Evolutionary conservation across 768 basidiomycete species (phyloP).

Genomic region (Amanita rubescens): DNA sequence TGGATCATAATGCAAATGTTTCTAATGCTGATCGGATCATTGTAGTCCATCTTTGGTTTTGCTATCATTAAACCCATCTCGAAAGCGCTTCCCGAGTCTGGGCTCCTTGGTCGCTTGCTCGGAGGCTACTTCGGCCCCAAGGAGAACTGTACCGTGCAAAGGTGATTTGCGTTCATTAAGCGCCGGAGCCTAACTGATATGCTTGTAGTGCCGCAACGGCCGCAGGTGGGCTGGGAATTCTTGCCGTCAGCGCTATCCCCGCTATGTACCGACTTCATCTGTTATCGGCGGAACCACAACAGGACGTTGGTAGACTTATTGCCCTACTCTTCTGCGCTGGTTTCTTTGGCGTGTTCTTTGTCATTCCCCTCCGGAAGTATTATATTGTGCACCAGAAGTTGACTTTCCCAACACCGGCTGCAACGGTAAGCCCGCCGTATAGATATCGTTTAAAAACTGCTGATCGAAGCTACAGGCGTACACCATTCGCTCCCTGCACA

Average conservation of each 20-base stretch:
- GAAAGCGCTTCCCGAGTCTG: conserved; percentile 38
- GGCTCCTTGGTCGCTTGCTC: conserved; percentile 34
- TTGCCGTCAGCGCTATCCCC: conserved; percentile 53
- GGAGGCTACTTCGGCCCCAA: conserved; percentile 56
- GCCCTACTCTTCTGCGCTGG: conserved; percentile 45
- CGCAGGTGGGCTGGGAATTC: conserved; percentile 50
- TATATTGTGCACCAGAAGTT: conserved; percentile 58
- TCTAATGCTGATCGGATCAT: not conserved
- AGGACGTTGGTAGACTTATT: conserved; percentile 51
- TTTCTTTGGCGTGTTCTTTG: conserved; percentile 63
- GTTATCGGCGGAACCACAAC: conserved; percentile 33
- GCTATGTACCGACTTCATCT: conserved; percentile 52
- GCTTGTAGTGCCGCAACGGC: conserved; percentile 42
- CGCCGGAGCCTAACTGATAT: not conserved
- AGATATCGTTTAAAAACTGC: not conserved
- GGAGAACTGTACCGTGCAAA: conserved; percentile 60
- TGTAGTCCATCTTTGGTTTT: conserved; percentile 49
- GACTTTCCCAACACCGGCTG: conserved; percentile 59
- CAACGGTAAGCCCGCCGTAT: conserved; percentile 32
- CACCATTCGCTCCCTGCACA: conserved; percentile 55
- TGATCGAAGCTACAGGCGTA: conserved; percentile 34
- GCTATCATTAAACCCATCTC: conserved; percentile 54
- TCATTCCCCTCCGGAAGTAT: conserved; percentile 53
- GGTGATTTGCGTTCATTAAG: conserved; percentile 17
- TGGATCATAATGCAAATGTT: conserved; percentile 8